Evolutionary conservation across 2,329 filamentous ascomycete genomes (phyloP), one percentile per base, ranked within the genome.

Genomic region (Aspergillus candidus): DNA sequence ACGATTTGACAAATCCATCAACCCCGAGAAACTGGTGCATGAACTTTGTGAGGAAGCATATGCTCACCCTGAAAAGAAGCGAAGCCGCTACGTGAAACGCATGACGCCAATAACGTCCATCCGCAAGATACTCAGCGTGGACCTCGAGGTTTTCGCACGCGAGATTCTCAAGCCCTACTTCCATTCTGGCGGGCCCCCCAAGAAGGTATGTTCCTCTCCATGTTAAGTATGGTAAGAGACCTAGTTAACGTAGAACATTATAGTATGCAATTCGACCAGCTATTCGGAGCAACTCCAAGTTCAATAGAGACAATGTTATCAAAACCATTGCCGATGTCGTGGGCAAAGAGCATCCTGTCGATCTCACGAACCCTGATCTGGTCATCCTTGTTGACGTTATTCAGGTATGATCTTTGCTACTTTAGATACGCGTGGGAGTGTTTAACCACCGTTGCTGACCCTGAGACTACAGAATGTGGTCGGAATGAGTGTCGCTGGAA

Each of bases 251-350:
- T 15, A 42, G 34, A 30, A 39, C 15, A 17, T 35, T 34, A n/a
- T 32, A 82, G 76, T 84, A 80, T 54, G 80, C 80, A 5, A 83
- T 84, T 50, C 73, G 80, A 11, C 75, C 80, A 29, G 78, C 73
- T 2, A 72, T 82, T 38, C 73, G 80, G 38, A 79, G 80, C 53
- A 78, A 83, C 58, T 74, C 72, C 43, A 71, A 74, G 41, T 70
- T 82, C 53, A 72, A 70, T 33, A 70, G 79, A 51, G 77, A 82
- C 50, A 57, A 58, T n/a, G 64, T 83, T 34, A 83, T 83, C 62
- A 76, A 76, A 53, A 74, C 70, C 33, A 72, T 84, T 12, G 80
- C 80, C 27, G 67, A 70, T 47, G 66, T 71, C 27, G 78, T 83
- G n/a, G 78, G 79, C 4, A 67, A 69, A 14, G 71, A 71, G 30